Conservation (phyloP, 495 filamentous ascomycete genomes). For the Penicillium diatomitis region DNA sequence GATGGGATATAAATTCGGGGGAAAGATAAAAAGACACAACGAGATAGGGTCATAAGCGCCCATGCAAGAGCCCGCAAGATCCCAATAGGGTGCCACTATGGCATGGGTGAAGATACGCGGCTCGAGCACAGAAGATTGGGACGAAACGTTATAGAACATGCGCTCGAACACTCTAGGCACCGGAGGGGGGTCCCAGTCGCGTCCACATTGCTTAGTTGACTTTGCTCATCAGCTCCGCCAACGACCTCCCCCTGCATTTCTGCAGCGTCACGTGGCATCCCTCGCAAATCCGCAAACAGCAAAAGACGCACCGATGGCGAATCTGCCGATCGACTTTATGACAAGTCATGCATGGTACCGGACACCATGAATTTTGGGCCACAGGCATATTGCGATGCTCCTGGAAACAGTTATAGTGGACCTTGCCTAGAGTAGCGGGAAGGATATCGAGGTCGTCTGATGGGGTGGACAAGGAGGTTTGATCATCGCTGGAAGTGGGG, state of each 20-base stretch:
- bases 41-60: too few relatives aligned
- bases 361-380: constrained; percentile 36
- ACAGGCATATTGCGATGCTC: constrained; percentile 34
- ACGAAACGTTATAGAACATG: background rate
- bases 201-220: background rate
- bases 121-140: too few relatives aligned
- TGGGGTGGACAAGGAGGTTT: constrained; percentile 16
- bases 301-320: constrained; percentile 40
- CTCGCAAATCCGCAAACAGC: constrained; percentile 38
- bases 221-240: constrained; percentile 24
- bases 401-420: constrained; percentile 39
- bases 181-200: too few relatives aligned
- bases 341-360: constrained; percentile 44
- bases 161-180: too few relatives aligned
- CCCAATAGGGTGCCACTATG: too few relatives aligned
- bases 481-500: constrained; percentile 18
- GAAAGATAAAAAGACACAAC: too few relatives aligned
- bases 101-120: too few relatives aligned
- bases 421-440: constrained; percentile 29
- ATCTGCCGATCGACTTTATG: constrained; percentile 34
- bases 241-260: constrained; percentile 27
- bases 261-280: constrained; percentile 31
- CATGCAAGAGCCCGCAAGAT: too few relatives aligned
- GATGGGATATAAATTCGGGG: too few relatives aligned
- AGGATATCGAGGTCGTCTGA: constrained; percentile 28